Evolutionary conservation across 2,329 filamentous ascomycete species (phyloP).

Genomic region (Exophiala viscosa): DNA sequence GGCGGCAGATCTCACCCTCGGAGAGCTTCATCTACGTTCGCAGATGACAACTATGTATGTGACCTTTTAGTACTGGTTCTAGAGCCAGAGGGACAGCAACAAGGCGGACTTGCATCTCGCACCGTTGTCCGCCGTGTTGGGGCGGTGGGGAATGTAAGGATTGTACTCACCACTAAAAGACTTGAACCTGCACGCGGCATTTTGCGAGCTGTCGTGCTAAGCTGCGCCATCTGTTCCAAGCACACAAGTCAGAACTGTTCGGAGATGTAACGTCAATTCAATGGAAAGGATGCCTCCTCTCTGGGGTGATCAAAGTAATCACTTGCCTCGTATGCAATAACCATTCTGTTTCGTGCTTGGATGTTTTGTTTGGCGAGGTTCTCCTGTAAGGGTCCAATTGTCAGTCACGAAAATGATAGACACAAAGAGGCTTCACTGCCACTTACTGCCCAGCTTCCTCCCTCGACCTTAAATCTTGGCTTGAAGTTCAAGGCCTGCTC

Average conservation of each 20-base stretch:
- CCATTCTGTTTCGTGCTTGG: slow-evolving; percentile 64
- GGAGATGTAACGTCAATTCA: neutral
- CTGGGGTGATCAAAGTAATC: neutral
- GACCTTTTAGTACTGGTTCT: neutral
- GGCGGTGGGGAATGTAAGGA: neutral
- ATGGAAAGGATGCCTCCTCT: neutral
- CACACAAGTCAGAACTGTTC: slow-evolving; percentile 2
- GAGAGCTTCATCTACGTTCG: slow-evolving; percentile 57
- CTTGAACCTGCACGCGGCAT: slow-evolving; percentile 16
- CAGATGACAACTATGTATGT: slow-evolving; percentile 35
- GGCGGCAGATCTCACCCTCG: slow-evolving; percentile 35
- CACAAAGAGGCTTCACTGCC: neutral
- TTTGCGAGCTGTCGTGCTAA: slow-evolving; percentile 18
- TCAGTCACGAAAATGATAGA: neutral
- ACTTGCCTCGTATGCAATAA: slow-evolving; percentile 52
- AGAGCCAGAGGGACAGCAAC: neutral
- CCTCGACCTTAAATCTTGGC: slow-evolving; percentile 61
- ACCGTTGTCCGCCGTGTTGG: neutral
- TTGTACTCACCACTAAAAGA: slow-evolving; percentile 15
- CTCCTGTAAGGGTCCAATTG: slow-evolving; percentile 40
- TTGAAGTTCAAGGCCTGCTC: slow-evolving; percentile 58
- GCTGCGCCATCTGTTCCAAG: slow-evolving; percentile 14
- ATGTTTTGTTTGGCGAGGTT: slow-evolving; percentile 65
- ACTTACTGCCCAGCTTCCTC: slow-evolving; percentile 47
- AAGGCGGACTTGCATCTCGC: neutral